These are phyloP conservation scores for Penicillium diatomitis DNA, from an alignment of 495 filamentous ascomycete genomes.

Conservation along the genomic window DNA sequence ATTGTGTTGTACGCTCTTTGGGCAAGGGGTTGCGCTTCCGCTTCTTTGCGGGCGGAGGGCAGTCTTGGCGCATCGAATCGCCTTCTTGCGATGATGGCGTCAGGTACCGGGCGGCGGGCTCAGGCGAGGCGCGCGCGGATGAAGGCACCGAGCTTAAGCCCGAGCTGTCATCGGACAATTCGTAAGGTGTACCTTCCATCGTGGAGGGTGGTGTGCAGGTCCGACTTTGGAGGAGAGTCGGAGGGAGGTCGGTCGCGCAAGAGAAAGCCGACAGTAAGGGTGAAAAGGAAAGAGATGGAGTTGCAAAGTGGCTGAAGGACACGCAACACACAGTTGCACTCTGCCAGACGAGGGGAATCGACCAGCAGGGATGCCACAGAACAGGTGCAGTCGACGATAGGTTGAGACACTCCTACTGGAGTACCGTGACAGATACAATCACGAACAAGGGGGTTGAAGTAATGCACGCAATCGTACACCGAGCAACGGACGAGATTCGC, in stretches of 20 bases:
- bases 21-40: slow-evolving; percentile 56
- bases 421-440: too few relatives aligned
- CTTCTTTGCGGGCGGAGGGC: slow-evolving; percentile 59
- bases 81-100: slow-evolving; percentile 52
- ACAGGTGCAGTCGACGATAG: too few relatives aligned
- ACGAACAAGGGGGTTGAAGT: too few relatives aligned
- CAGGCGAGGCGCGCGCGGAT: slow-evolving; percentile 50
- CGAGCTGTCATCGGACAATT: slow-evolving; percentile 38
- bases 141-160: slow-evolving; percentile 46
- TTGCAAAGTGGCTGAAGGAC: too few relatives aligned
- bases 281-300: slow-evolving; percentile 12
- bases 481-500: too few relatives aligned
- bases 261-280: slow-evolving; percentile 13
- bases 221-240: slow-evolving; percentile 1
- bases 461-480: too few relatives aligned
- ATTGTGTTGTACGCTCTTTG: slow-evolving; percentile 66
- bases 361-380: too few relatives aligned
- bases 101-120: slow-evolving; percentile 42
- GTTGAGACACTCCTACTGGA: too few relatives aligned
- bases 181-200: slow-evolving; percentile 27
- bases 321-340: too few relatives aligned
- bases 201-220: neutral
- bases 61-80: slow-evolving; percentile 43
- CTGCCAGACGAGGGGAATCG: too few relatives aligned
- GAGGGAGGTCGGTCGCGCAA: slow-evolving; percentile 6